Evolutionary conservation across 257 asterid genomes (phyloP).

Genomic region (Gardenia jasminoides): DNA sequence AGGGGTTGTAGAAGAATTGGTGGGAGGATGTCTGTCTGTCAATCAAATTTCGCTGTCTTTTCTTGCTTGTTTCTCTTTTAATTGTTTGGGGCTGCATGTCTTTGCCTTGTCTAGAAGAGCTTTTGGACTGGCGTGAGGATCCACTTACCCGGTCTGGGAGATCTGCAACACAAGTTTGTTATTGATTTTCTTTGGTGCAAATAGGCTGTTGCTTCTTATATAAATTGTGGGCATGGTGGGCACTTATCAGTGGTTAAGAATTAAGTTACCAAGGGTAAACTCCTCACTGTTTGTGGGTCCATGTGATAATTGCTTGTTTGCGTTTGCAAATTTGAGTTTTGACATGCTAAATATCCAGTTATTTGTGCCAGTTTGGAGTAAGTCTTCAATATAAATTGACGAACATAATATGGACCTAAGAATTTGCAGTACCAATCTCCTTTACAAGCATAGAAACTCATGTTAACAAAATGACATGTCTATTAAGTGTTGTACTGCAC

Average conservation of each 20-base stretch:
- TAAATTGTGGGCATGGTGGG: background rate
- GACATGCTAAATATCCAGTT: background rate
- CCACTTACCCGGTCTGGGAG: background rate
- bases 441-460: background rate
- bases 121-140: background rate
- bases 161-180: background rate
- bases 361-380: background rate
- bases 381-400: background rate
- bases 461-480: background rate
- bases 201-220: background rate
- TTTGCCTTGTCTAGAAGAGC: background rate
- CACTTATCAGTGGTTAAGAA: no score
- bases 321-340: background rate
- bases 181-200: background rate
- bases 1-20: background rate
- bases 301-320: background rate
- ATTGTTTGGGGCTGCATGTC: background rate
- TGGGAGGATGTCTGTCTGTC: background rate
- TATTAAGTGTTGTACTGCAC: background rate
- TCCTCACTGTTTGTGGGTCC: background rate
- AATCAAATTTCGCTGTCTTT: background rate
- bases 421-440: no score
- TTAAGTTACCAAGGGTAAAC: background rate
- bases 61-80: background rate
- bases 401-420: background rate